Conservation (phyloP, 176 grass and related monocot genomes). For the Bolboschoenus planiculmis region DNA sequence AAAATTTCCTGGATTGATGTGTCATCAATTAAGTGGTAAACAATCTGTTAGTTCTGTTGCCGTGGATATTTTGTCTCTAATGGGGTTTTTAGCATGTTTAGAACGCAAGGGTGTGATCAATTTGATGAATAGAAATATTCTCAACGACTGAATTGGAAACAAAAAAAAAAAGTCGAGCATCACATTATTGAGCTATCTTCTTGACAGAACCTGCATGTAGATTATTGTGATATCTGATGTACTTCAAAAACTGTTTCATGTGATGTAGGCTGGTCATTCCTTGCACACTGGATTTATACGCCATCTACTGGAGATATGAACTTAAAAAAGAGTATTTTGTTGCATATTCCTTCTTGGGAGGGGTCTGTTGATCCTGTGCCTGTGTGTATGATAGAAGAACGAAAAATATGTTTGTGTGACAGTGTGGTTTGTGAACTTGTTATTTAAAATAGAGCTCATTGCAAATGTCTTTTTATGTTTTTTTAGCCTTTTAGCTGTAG, state of each 20-base stretch:
- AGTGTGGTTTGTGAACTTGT: neutral
- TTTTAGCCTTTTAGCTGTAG: too few relatives aligned
- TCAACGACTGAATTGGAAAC: neutral
- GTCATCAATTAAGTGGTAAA: neutral
- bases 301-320: neutral
- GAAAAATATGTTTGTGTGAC: neutral
- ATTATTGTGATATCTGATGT: neutral
- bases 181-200: neutral
- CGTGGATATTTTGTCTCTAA: neutral
- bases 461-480: too few relatives aligned
- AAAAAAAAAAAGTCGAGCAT: neutral
- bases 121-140: neutral
- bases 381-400: neutral
- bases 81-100: neutral
- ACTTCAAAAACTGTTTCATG: neutral
- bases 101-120: neutral
- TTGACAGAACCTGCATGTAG: neutral
- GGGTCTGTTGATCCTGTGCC: neutral
- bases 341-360: neutral
- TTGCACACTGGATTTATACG: conserved; percentile 25
- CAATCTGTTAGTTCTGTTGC: too few relatives aligned
- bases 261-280: conserved; percentile 29
- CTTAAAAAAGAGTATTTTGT: neutral
- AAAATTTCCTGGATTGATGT: neutral
- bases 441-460: neutral